Percentiles rank a stretch among this genome's conserved stretches.
phyloP scores from a whole-genome alignment of 2,329 filamentous ascomycete genomes.

The Paecilomyces formosus region DNA sequence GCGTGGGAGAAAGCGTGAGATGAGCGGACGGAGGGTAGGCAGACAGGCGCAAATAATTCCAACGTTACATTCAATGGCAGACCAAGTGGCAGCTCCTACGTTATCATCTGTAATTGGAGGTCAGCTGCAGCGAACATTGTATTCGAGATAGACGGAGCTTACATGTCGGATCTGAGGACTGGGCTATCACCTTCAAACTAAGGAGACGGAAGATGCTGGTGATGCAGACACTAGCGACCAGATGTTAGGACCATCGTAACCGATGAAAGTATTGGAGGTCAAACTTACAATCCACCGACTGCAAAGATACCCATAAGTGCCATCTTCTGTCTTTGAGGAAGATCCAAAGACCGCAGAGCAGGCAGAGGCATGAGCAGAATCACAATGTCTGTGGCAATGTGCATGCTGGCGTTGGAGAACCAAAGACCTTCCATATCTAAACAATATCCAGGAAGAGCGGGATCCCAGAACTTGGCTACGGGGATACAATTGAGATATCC shows the following conservation, averaged over 20 bases:
- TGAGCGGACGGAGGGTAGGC: conserved; percentile 29
- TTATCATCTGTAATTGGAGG: conserved; percentile 20
- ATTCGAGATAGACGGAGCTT: conserved; percentile 2
- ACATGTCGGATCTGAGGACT: conserved; percentile 29
- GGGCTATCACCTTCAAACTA: conserved; percentile 22
- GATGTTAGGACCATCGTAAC: neutral
- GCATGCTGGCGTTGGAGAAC: conserved; percentile 37
- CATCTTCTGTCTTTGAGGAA: conserved; percentile 36
- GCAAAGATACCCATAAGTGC: conserved; percentile 37
- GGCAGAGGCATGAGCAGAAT: conserved; percentile 41
- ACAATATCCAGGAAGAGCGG: conserved; percentile 24
- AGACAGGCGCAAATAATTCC: conserved; percentile 37
- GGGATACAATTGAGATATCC: conserved; percentile 30
- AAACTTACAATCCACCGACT: conserved; percentile 28
- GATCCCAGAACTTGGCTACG: conserved; percentile 29
- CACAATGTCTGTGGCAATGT: conserved; percentile 38
- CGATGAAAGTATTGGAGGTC: neutral
- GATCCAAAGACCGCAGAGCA: conserved; percentile 30
- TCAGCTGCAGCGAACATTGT: neutral
- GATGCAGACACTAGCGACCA: conserved; percentile 20
- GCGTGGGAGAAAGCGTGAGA: conserved; percentile 21
- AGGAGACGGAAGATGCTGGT: conserved; percentile 27
- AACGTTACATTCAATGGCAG: conserved; percentile 32
- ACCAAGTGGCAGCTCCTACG: conserved; percentile 29
- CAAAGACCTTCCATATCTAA: conserved; percentile 33